These are phyloP conservation scores for Symbiodinium pilosum DNA, from an alignment of 73 alveolate genomes.

Conservation along the genomic window DNA sequence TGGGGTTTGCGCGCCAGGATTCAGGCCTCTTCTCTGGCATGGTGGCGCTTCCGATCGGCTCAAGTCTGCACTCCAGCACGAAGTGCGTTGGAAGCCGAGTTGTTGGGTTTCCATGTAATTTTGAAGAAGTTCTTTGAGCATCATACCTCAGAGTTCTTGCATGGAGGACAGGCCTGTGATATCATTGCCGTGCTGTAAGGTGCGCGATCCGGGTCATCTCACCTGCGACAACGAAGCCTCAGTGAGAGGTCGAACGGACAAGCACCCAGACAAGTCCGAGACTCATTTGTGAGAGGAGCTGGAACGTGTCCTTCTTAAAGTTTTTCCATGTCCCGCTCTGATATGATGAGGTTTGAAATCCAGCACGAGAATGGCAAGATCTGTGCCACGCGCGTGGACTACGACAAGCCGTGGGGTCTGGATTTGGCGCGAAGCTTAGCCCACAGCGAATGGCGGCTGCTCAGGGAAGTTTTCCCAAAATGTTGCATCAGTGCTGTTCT, in stretches of 20 bases:
- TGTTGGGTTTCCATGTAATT: too few relatives aligned
- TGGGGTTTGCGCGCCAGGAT: background rate
- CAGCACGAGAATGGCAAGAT: slow-evolving; percentile 19
- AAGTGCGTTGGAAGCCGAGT: background rate
- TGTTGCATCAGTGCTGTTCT: too few relatives aligned
- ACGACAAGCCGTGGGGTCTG: background rate
- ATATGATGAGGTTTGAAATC: background rate
- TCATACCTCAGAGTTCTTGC: too few relatives aligned
- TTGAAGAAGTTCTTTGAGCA: too few relatives aligned
- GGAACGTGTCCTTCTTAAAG: background rate
- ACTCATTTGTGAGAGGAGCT: background rate
- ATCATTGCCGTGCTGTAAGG: background rate
- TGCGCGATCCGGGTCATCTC: background rate
- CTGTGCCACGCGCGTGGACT: background rate
- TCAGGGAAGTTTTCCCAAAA: too few relatives aligned
- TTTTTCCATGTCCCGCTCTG: background rate
- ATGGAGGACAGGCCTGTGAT: too few relatives aligned
- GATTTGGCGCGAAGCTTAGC: background rate
- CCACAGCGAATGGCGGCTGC: too few relatives aligned
- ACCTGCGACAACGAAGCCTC: background rate
- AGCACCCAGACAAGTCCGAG: background rate
- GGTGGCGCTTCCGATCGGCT: slow-evolving; percentile 6
- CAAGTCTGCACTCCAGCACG: background rate
- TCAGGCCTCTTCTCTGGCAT: background rate
- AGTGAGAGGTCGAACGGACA: background rate